phyloP scores from a whole-genome alignment of 2,329 filamentous ascomycete genomes.

The Endoconidiophora polonica region DNA sequence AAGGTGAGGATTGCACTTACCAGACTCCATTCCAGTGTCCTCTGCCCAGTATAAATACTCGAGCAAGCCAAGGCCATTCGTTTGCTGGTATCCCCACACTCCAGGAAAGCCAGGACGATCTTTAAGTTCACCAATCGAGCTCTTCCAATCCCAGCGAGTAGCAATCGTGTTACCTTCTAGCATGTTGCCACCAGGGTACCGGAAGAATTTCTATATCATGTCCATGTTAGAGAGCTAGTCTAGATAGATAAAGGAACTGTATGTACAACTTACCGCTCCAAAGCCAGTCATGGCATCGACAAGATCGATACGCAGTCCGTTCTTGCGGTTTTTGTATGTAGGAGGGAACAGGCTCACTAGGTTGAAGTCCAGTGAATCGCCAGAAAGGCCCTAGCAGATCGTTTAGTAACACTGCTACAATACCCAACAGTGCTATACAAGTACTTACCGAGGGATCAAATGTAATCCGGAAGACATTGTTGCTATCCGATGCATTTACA shows the following conservation, averaged over 20 bases:
- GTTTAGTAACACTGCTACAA: constrained; percentile 1
- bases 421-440: constrained; percentile 1
- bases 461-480: constrained; percentile 39
- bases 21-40: constrained; percentile 39
- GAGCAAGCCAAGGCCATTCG: constrained; percentile 42
- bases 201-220: constrained; percentile 31
- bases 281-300: constrained; percentile 34
- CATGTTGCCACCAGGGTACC: constrained; percentile 51
- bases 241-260: too few species aligned
- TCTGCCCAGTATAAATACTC: constrained; percentile 46
- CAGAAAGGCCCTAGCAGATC: constrained; percentile 19
- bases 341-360: constrained; percentile 43
- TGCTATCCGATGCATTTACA: constrained; percentile 32
- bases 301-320: constrained; percentile 40
- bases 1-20: constrained; percentile 18
- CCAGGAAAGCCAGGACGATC: constrained; percentile 38
- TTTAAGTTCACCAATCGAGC: constrained; percentile 36
- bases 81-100: constrained; percentile 44
- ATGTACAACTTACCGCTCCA: constrained; percentile 25
- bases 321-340: constrained; percentile 39
- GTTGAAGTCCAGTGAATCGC: constrained; percentile 35
- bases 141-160: constrained; percentile 34
- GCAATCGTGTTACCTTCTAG: constrained; percentile 30
- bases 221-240: neutral
- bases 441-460: constrained; percentile 27